Conservation (phyloP, 78 protist species). For the Dictyostelium capitatum region DNA sequence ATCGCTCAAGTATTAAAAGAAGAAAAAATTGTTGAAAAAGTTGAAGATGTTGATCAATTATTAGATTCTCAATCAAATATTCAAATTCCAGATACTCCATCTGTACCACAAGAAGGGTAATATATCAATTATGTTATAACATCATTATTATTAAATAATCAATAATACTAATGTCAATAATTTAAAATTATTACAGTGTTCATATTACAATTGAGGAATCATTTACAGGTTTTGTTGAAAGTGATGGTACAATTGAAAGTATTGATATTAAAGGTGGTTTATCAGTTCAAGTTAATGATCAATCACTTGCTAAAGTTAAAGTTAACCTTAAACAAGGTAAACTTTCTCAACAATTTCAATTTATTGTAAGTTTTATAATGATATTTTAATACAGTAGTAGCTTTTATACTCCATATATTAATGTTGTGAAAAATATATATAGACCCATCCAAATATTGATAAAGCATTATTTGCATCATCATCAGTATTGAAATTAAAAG, state of each 20-base stretch:
- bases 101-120: slow-evolving; percentile 51
- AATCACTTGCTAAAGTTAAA: slow-evolving; percentile 33
- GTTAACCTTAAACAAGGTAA: slow-evolving; percentile 14
- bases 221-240: slow-evolving; percentile 15
- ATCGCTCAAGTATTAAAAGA: slow-evolving; percentile 76
- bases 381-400: no score
- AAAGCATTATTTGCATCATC: slow-evolving; percentile 17
- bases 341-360: slow-evolving; percentile 50
- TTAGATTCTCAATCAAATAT: not conserved
- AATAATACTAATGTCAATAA: not conserved
- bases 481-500: slow-evolving; percentile 25
- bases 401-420: no score
- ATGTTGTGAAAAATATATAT: no score
- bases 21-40: slow-evolving; percentile 69
- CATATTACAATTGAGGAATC: slow-evolving; percentile 66
- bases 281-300: slow-evolving; percentile 44
- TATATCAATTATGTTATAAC: no score
- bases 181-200: slow-evolving; percentile 22
- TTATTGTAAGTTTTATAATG: slow-evolving; percentile 44
- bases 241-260: slow-evolving; percentile 73
- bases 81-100: slow-evolving; percentile 11
- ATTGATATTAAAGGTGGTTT: slow-evolving; percentile 84
- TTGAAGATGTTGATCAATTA: slow-evolving; percentile 35
- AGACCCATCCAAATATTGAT: slow-evolving; percentile 83
- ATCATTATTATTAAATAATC: slow-evolving; percentile 2